Conservation (phyloP, 192 early-diverging fungal species). For the Lobosporangium transversale region DNA sequence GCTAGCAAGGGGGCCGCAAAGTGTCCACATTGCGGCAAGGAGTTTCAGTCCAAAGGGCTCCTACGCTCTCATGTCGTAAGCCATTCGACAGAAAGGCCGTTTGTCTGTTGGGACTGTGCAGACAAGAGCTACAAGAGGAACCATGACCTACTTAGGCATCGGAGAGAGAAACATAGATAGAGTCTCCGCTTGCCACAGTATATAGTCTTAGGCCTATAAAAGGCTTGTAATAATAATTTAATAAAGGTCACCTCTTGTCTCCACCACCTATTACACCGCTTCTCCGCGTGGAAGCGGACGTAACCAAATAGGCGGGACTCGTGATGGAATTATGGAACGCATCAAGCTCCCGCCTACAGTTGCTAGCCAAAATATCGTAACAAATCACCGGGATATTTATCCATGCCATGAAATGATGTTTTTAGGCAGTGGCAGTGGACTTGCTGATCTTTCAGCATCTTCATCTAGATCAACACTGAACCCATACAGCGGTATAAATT, state of each 20-base stretch:
- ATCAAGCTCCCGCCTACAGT: conserved; percentile 6
- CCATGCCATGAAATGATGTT: conserved; percentile 13
- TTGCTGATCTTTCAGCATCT: conserved; percentile 1
- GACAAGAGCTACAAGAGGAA: conserved; percentile 49
- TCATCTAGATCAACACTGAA: conserved; percentile 11
- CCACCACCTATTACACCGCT: too few relatives aligned
- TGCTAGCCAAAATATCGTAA: conserved; percentile 1
- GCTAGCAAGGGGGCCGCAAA: conserved; percentile 2
- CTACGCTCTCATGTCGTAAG: conserved; percentile 40
- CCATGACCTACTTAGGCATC: conserved; percentile 41
- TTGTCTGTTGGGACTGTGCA: conserved; percentile 32
- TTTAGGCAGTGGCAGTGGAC: conserved; percentile 1
- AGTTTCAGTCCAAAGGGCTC: conserved; percentile 35
- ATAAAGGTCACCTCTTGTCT: too few relatives aligned
- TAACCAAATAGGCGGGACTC: neutral
- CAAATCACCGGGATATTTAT: neutral
- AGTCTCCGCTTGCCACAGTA: too few relatives aligned
- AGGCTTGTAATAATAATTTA: too few relatives aligned
- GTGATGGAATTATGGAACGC: neutral
- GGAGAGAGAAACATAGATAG: conserved; percentile 47
- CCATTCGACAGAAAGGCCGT: conserved; percentile 31
- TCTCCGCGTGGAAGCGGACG: conserved; percentile 28
- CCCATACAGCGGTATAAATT: neutral
- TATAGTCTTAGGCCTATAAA: too few relatives aligned
- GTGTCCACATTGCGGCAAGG: conserved; percentile 24